Conservation (phyloP, 192 early-diverging fungal genomes). For the Allomyces arbusculus region DNA sequence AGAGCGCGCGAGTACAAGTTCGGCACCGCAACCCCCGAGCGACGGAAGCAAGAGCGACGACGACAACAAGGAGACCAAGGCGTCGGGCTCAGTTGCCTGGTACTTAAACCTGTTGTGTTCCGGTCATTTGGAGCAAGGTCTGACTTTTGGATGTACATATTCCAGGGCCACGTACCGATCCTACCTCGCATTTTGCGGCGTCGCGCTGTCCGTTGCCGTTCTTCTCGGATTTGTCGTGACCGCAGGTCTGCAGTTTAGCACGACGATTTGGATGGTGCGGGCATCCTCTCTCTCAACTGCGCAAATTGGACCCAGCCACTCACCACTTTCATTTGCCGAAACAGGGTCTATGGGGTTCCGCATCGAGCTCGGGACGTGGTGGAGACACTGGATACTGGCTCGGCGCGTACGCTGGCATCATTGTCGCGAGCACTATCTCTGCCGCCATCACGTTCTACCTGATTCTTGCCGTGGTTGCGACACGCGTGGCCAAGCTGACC, state of each 20-base stretch:
- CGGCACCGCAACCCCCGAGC: too few relatives aligned
- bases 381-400: constrained; percentile 2
- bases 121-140: neutral
- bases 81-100: neutral
- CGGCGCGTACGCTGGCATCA: too few relatives aligned
- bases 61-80: constrained; percentile 1
- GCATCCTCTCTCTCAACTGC: neutral
- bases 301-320: constrained; percentile 21
- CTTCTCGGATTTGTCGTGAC: neutral
- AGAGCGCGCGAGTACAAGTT: too few relatives aligned
- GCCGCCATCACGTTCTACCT: neutral
- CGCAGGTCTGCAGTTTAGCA: neutral
- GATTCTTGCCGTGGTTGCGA: neutral
- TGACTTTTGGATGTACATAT: too few relatives aligned
- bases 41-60: neutral
- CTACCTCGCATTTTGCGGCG: neutral
- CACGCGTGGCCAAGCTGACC: neutral
- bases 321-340: too few relatives aligned
- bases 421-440: too few relatives aligned
- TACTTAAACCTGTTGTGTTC: neutral
- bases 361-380: constrained; percentile 12
- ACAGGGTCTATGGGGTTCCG: neutral
- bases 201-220: neutral
- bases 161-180: too few relatives aligned
- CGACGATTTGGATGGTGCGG: neutral